A percentile compares a stretch with the other conserved stretches of the same genome.
Evolutionary conservation across 352 stramenopile genomes (phyloP).

Genomic region (Blastocystis hominis): DNA sequence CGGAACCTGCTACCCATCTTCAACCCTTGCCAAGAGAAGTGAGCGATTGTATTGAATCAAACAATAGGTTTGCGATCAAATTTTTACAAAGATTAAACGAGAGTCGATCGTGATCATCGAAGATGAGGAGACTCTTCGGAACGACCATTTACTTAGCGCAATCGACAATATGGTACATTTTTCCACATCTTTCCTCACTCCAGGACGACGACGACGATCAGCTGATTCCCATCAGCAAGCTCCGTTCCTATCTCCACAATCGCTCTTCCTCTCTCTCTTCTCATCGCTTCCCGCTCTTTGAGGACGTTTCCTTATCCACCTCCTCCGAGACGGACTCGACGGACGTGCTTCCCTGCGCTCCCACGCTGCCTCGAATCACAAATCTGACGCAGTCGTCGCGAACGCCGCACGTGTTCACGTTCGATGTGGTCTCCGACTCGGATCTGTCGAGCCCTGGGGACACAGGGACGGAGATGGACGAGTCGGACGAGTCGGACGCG

Average conservation of each 20-base stretch:
- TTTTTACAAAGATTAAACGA: conserved; percentile 29
- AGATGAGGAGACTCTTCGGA: conserved; percentile 20
- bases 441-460: background rate
- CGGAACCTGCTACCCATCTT: background rate
- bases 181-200: background rate
- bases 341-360: background rate
- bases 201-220: background rate
- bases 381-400: background rate
- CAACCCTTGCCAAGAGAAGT: background rate
- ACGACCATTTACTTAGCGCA: background rate
- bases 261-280: background rate
- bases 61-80: background rate
- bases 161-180: conserved; percentile 19
- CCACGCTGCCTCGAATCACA: background rate
- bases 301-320: background rate
- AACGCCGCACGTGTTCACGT: background rate
- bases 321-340: background rate
- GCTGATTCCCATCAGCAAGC: conserved; percentile 7
- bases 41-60: background rate
- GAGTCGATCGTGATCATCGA: background rate
- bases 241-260: background rate
- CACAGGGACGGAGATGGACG: background rate
- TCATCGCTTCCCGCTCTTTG: background rate
- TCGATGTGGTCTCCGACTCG: background rate
- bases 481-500: background rate